Evolutionary conservation across 805 yeast genomes (phyloP).

Genomic region (Pichia exigua): DNA sequence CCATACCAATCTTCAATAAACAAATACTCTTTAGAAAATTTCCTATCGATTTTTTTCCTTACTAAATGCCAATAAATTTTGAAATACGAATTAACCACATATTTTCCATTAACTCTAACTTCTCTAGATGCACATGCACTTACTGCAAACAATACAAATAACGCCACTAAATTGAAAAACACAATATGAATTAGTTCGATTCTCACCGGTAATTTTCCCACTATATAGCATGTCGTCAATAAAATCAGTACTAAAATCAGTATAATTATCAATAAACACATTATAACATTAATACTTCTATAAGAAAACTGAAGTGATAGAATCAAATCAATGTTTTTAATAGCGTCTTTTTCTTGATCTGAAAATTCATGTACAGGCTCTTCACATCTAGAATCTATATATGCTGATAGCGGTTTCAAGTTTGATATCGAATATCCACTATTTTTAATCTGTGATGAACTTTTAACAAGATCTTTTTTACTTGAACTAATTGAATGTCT

Average conservation of each 20-base stretch:
- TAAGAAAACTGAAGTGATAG: conserved; percentile 4
- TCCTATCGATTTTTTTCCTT: neutral
- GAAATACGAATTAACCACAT: conserved; percentile 7
- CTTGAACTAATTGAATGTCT: neutral
- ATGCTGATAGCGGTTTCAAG: conserved; percentile 1
- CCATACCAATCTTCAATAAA: conserved; percentile 17
- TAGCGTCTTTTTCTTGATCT: conserved; percentile 2
- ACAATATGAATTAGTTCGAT: conserved; percentile 9
- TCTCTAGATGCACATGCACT: conserved; percentile 13
- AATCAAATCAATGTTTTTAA: conserved; percentile 4
- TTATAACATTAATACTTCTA: neutral
- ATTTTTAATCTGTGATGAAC: neutral
- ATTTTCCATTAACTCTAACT: conserved; percentile 9
- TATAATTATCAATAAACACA: neutral
- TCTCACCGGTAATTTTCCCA: neutral
- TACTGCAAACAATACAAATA: conserved; percentile 6
- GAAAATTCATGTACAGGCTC: neutral
- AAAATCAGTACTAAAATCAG: neutral
- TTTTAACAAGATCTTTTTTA: neutral
- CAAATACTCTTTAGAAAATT: conserved; percentile 4
- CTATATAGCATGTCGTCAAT: neutral
- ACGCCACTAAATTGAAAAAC: conserved; percentile 6
- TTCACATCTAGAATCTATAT: neutral
- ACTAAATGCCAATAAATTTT: conserved; percentile 9
- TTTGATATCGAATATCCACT: neutral